Percentiles rank a stretch among this genome's conserved stretches.
These are phyloP conservation scores for Vaccinium vitisidaea DNA, from an alignment of 148 eudicot species.

Conservation along the genomic window DNA sequence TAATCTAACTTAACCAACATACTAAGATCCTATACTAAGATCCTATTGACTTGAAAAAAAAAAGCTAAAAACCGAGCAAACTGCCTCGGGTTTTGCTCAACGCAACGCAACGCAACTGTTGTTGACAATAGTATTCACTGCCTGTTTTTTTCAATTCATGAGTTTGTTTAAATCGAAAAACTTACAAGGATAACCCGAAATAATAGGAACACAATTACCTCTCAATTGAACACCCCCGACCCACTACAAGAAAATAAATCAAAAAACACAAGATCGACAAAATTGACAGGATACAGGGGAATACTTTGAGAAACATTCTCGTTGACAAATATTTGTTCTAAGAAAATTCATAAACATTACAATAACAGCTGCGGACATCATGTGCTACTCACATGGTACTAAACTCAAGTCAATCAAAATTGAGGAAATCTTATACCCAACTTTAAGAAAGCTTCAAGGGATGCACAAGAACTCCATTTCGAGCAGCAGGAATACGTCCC, in stretches of 20 bases:
- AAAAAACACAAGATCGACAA: neutral
- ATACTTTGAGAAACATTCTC: neutral
- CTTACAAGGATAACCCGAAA: neutral
- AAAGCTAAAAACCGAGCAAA: no score
- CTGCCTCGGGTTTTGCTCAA: neutral
- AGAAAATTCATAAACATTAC: neutral
- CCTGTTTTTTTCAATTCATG: neutral
- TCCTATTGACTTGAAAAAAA: no score
- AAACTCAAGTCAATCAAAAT: slow-evolving; percentile 23
- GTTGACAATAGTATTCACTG: neutral
- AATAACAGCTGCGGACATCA: neutral
- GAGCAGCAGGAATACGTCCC: slow-evolving; percentile 63
- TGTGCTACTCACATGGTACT: neutral
- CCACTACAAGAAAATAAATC: neutral
- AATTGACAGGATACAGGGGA: neutral
- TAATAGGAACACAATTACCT: neutral
- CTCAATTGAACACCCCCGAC: neutral
- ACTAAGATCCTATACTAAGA: no score
- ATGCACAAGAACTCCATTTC: slow-evolving; percentile 78
- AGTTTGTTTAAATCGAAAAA: neutral
- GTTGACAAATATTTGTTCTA: neutral
- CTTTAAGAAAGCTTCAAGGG: slow-evolving; percentile 53
- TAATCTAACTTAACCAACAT: no score
- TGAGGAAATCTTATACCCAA: slow-evolving; percentile 11
- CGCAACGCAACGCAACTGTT: neutral